Evolutionary conservation across 768 basidiomycete genomes (phyloP), one percentile per base, ranked within the genome.

Genomic region (Lanmaoa pseudosensibilis): DNA sequence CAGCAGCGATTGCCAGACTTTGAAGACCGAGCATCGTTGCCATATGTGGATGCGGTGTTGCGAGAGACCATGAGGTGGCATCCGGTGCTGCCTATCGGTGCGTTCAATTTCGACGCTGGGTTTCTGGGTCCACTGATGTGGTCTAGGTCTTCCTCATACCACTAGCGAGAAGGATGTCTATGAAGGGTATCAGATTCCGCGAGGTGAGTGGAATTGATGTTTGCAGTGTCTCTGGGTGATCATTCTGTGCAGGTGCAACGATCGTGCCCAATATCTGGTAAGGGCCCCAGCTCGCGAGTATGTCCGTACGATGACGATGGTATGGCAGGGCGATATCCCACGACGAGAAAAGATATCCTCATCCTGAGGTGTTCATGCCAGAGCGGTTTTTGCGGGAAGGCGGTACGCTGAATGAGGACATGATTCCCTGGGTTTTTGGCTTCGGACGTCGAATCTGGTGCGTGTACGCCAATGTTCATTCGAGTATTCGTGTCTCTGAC

Each of bases 141-240:
- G 2, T 30, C 13, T 36, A 80, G 79, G 75, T 30, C 59, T 80
- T 15, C 77, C 78, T 16, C 80, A 80, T 57, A 65, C 67, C 25
- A 72, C 74, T 13, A 72, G 52, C 8, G 63, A 64, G 6, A 74
- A 76, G 9, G 73, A 76, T 55, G 55, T 66, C 5, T 78, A 77
- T 56, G 58, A 65, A 19, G 76, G 74, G 0, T 74, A 74, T 46
- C 45, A 59, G 47, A 74, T 78, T 38, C 76, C 75, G 0, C 21
- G 48, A 50, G 65, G 65, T 64, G 25, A 23, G 50, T 0, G 4
- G 5, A 3, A 1, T 34, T 34, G n/a, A n/a, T n/a, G n/a, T n/a
- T n/a, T n/a, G n/a, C n/a, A n/a, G n/a, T n/a, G n/a, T n/a, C n/a
- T n/a, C n/a, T n/a, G n/a, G n/a, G 2, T 50, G 12, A 57, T 50